A percentile compares a stretch with the other conserved stretches of the same genome.
Conservation (phyloP, 2,329 filamentous ascomycete species). For the Colletotrichum sp. region DNA sequence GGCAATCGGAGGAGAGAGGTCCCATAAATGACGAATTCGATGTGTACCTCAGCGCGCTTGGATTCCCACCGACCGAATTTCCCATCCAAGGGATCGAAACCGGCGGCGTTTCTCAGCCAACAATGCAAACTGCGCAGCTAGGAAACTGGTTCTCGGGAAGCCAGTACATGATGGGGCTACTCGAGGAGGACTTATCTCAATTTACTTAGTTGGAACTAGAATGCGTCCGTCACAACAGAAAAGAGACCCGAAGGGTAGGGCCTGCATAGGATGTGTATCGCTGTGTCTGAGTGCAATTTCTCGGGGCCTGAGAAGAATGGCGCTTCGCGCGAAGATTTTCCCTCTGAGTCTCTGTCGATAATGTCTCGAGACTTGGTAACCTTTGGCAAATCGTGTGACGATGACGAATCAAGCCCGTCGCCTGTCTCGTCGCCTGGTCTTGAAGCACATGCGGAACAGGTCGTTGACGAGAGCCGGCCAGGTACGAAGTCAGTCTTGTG, state of each 20-base stretch:
- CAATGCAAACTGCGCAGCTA: constrained; percentile 48
- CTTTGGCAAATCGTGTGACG: not conserved
- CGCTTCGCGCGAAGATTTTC: not conserved
- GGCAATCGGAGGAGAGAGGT: constrained; percentile 50
- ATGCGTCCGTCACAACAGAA: not conserved
- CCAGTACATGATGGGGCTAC: constrained; percentile 66
- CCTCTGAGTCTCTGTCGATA: not conserved
- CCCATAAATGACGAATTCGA: constrained; percentile 67
- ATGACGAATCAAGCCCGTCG: not conserved
- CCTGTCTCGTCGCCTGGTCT: not conserved
- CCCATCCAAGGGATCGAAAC: constrained; percentile 30
- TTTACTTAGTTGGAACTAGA: constrained; percentile 31
- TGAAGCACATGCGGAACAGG: not conserved
- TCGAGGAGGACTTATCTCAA: constrained; percentile 65
- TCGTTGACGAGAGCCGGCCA: not conserved
- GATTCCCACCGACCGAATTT: constrained; percentile 55
- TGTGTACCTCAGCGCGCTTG: constrained; percentile 68
- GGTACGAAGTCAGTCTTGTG: not conserved
- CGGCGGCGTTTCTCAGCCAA: constrained; percentile 28
- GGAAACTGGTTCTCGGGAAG: constrained; percentile 73
- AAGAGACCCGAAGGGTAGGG: not conserved
- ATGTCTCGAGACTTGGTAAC: not conserved
- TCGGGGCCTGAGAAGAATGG: not conserved
- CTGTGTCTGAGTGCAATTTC: not conserved
- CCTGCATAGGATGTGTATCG: not conserved